Evolutionary conservation across 2,329 filamentous ascomycete species (phyloP).

Genomic region (Pseudopyrenochaeta lycopersici): DNA sequence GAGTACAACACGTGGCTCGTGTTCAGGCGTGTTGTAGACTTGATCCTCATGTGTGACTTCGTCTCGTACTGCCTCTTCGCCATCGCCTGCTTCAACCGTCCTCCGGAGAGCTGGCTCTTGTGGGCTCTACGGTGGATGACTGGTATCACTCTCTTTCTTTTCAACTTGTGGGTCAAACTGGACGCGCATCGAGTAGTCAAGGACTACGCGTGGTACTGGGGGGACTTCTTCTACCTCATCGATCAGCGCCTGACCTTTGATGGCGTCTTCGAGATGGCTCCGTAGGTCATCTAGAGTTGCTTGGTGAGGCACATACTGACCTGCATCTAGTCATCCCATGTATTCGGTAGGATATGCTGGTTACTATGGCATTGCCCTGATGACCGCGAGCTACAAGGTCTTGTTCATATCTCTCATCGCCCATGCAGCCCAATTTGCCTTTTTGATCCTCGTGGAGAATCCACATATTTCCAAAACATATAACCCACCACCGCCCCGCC

Average conservation of each 20-base stretch:
- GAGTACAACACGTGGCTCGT: slow-evolving; percentile 99
- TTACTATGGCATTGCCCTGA: slow-evolving; percentile 97
- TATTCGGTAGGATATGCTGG: slow-evolving; percentile 78
- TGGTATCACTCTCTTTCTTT: slow-evolving; percentile 81
- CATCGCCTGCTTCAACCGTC: slow-evolving; percentile 81
- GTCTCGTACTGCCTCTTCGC: slow-evolving; percentile 96
- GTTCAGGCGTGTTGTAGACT: slow-evolving; percentile 92
- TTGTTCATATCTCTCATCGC: slow-evolving; percentile 96
- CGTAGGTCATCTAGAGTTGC: slow-evolving; percentile 56
- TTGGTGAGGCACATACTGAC: slow-evolving; percentile 10
- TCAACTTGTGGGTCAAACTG: slow-evolving; percentile 98
- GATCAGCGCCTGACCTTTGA: slow-evolving; percentile 98
- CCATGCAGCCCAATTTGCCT: slow-evolving; percentile 92
- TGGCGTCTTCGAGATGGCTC: slow-evolving; percentile 98
- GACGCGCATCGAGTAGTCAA: slow-evolving; percentile 98
- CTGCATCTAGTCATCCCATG: slow-evolving; percentile 14
- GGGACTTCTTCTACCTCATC: slow-evolving; percentile 98
- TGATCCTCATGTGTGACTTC: slow-evolving; percentile 99
- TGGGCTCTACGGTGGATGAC: slow-evolving; percentile 78
- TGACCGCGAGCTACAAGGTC: slow-evolving; percentile 97
- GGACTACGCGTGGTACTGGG: slow-evolving; percentile 99
- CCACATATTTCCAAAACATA: slow-evolving; percentile 99
- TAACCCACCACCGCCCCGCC: slow-evolving; percentile 84
- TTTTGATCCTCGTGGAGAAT: slow-evolving; percentile 90
- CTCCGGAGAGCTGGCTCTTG: slow-evolving; percentile 76